These are phyloP conservation scores for Acidomyces sp. DNA, from an alignment of 495 filamentous ascomycete species.

Conservation along the genomic window DNA sequence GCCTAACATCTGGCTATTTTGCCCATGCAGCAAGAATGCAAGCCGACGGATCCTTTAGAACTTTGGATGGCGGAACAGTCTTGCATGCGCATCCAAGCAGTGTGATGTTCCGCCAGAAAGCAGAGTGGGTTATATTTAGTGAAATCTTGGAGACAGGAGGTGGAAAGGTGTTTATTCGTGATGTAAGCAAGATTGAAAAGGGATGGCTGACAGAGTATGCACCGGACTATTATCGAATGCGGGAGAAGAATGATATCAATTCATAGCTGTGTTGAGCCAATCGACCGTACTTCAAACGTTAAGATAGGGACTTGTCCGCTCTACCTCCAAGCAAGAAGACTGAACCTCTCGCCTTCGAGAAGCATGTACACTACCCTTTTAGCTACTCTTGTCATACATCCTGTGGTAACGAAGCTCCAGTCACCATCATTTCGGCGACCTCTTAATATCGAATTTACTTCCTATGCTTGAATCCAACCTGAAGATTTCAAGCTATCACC, in stretches of 20 bases:
- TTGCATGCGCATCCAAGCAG: slow-evolving; percentile 86
- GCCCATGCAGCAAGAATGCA: slow-evolving; percentile 94
- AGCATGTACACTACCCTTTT: too few relatives aligned
- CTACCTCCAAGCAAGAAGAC: too few relatives aligned
- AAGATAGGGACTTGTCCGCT: too few relatives aligned
- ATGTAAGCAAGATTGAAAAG: slow-evolving; percentile 85
- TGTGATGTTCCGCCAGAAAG: slow-evolving; percentile 94
- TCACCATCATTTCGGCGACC: too few relatives aligned
- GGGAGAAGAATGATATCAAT: not conserved
- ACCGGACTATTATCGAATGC: slow-evolving; percentile 64
- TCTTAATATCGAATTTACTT: too few relatives aligned
- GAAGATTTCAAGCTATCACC: too few relatives aligned
- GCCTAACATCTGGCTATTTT: slow-evolving; percentile 85
- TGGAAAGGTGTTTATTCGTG: slow-evolving; percentile 84
- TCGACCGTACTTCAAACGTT: too few relatives aligned
- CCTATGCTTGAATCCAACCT: too few relatives aligned
- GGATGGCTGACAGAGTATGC: slow-evolving; percentile 83
- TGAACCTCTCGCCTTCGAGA: too few relatives aligned
- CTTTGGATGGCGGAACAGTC: slow-evolving; percentile 56
- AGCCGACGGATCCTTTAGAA: slow-evolving; percentile 79
- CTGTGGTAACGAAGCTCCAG: too few relatives aligned
- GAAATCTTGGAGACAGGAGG: slow-evolving; percentile 84
- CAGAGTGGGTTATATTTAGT: slow-evolving; percentile 95
- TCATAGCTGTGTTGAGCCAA: too few relatives aligned
- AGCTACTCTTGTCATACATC: too few relatives aligned